Base-by-base conservation (phyloP, 805 yeast genomes). In the Wickerhamomyces bovis region DNA sequence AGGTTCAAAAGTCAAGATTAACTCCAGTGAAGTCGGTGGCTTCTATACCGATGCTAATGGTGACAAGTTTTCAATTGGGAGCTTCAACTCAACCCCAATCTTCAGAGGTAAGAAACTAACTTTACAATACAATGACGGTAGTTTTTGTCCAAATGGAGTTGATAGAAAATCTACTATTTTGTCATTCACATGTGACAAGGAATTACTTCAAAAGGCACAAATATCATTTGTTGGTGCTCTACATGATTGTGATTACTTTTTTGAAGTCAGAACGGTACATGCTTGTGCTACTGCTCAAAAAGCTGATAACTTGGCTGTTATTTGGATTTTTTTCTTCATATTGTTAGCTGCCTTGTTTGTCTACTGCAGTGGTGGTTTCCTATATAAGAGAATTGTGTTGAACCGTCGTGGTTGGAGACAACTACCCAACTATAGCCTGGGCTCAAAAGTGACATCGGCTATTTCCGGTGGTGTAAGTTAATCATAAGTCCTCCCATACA, bases 211-310 rank as follows among this genome's bases (percentile, higher is more conserved):
- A 6, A 77, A 77, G 50, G 94, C 90, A 0, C 71, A 78, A 31
- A 69, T 88, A 1, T 75, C 85, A 16, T 88, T 74, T 61, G 75
- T 89, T 28, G 94, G 94, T 2, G 79, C 80, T 7, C 58, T 78
- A 38, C 77, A 87, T 61, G 86, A 89, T 51, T 89, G 97, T 65
- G 79, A 83, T 33, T 89, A 86, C 63, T 77, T 83, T 58, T 89
- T 89, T 62, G 96, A 89, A 59, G 89, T 88, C 28, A 68, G 89
- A 53, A 85, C 95, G 4, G 80, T 86, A 39, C 85, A 83, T 65
- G 96, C 95, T 0, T 89, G 97, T 64, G 87, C 95, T 0, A 83
- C 89, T 1, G 80, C 86, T 10, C 80, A 82, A 44, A 76, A 80
- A 54, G 77, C 74, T 12, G 83, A 82, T 57, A 80, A 84, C 49